Conservation (phyloP, 306 rosid species). For the Nissolia schottii region DNA sequence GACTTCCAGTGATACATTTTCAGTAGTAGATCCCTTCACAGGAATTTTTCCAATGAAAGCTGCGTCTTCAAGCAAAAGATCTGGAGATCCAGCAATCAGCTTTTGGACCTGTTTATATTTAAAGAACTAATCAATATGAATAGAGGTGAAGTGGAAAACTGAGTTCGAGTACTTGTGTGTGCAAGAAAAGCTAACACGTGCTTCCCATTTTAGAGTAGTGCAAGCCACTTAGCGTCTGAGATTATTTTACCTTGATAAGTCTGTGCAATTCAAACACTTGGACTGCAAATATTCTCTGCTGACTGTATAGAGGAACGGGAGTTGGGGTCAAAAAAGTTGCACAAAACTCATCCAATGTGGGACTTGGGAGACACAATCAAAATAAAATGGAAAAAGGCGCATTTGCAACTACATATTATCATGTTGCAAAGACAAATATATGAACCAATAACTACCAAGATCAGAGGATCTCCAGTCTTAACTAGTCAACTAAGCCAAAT, state of each 20-base stretch:
- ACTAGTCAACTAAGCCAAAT: not conserved
- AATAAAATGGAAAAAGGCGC: constrained; percentile 24
- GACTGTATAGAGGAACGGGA: constrained; percentile 65
- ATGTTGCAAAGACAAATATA: not conserved
- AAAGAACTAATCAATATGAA: constrained; percentile 5
- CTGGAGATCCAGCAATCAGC: constrained; percentile 69
- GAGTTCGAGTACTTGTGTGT: not conserved
- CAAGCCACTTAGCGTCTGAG: not conserved
- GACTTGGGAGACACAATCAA: constrained; percentile 17
- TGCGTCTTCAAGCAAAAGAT: constrained; percentile 56
- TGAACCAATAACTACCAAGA: constrained; percentile 13
- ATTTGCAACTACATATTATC: constrained; percentile 14
- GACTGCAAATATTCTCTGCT: constrained; percentile 54
- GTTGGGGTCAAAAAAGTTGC: constrained; percentile 40
- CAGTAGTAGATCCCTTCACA: constrained; percentile 33
- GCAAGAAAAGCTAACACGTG: constrained; percentile 1
- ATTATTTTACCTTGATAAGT: constrained; percentile 47
- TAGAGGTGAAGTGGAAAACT: constrained; percentile 5
- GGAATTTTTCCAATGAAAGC: constrained; percentile 47
- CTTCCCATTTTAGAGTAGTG: not conserved
- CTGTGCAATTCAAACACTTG: constrained; percentile 69
- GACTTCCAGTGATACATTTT: constrained; percentile 32
- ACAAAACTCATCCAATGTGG: constrained; percentile 23
- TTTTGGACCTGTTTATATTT: constrained; percentile 58
- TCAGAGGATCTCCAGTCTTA: not conserved